A percentile compares a stretch with the other conserved stretches of the same genome.
These are phyloP conservation scores for Orbilia javanica DNA, from an alignment of 2,329 filamentous ascomycete genomes.

Conservation along the genomic window DNA sequence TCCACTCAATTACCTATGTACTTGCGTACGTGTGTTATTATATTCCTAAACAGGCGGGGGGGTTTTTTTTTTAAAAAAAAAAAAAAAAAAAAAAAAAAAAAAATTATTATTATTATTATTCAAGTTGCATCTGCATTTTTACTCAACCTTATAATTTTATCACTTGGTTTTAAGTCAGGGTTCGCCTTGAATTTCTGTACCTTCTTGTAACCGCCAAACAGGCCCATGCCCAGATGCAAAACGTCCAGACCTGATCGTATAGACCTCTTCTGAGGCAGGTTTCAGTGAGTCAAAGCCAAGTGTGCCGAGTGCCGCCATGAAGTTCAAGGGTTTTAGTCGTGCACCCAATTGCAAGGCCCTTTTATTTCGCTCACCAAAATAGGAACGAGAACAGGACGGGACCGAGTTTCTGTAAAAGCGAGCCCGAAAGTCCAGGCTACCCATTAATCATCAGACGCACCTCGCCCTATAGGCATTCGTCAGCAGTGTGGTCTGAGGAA, in stretches of 20 bases:
- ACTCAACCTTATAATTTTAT: not conserved
- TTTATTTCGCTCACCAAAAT: constrained; percentile 52
- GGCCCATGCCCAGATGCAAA: constrained; percentile 5
- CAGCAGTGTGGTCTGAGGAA: constrained; percentile 35
- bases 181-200: constrained; percentile 20
- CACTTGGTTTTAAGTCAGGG: not conserved
- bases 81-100: too few relatives aligned
- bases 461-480: constrained; percentile 51
- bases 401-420: constrained; percentile 18
- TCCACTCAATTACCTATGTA: too few relatives aligned
- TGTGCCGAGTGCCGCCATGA: constrained; percentile 50
- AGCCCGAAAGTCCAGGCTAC: constrained; percentile 28
- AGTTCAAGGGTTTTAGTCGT: constrained; percentile 35
- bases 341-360: constrained; percentile 50
- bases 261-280: constrained; percentile 29
- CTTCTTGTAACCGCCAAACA: not conserved
- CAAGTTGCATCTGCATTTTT: too few relatives aligned
- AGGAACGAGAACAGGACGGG: constrained; percentile 26
- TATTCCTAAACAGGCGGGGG: too few relatives aligned
- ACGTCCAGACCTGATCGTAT: constrained; percentile 16
- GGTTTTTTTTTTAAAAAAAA: too few relatives aligned
- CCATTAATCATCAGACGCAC: constrained; percentile 58
- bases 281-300: constrained; percentile 55
- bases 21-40: too few relatives aligned
- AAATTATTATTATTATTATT: too few relatives aligned